Evolutionary conservation across 345 rosid species (phyloP), one percentile per base, ranked within the genome.

Genomic region (Gossypium mustelinum): DNA sequence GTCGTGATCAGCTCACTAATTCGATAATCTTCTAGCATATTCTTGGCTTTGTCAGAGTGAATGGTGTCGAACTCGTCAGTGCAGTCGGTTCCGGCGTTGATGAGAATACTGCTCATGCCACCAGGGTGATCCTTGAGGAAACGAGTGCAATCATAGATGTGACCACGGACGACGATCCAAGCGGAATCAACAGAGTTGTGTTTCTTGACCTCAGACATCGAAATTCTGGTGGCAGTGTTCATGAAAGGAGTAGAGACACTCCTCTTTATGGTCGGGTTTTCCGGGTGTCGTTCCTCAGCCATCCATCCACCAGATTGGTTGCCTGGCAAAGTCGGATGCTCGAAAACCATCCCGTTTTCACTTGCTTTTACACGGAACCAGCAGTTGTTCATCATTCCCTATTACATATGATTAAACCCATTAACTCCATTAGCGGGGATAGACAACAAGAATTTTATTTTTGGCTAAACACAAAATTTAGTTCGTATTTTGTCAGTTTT

Each of bases 351-450:
- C 14, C 98, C 98, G 22, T 92, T 85, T 85, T 94, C 98, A 55
- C 97, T 91, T 66, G 98, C 84, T 72, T 71, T 92, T 1, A 90
- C 81, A 18, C 93, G 91, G 82, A 92, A 93, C 98, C 96, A 92
- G 56, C 99, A 91, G 18, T 95, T 95, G 86, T 92, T 95, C 99
- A 95, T 92, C 98, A 94, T 94, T 57, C 98, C 98, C 98, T 94
- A 85, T 69, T 48, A 25, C 55, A 59, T 24, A 2, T n/a, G 14
- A 59, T 54, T 5, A n/a, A 54, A n/a, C 20, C 54, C 54, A 50
- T 13, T 50, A 34, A 34, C 7, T 34, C 41, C 41, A 34, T 34
- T 34, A 34, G 41, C 7, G 41, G 41, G 41, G 41, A 34, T 1
- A 34, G 41, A 34, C 41, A 34, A 34, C 41, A 34, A 34, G 7